A percentile compares a stretch with the other conserved stretches of the same genome.
Conservation (phyloP, 1,139 yeast species). For the Yamadazyma siamensis region DNA sequence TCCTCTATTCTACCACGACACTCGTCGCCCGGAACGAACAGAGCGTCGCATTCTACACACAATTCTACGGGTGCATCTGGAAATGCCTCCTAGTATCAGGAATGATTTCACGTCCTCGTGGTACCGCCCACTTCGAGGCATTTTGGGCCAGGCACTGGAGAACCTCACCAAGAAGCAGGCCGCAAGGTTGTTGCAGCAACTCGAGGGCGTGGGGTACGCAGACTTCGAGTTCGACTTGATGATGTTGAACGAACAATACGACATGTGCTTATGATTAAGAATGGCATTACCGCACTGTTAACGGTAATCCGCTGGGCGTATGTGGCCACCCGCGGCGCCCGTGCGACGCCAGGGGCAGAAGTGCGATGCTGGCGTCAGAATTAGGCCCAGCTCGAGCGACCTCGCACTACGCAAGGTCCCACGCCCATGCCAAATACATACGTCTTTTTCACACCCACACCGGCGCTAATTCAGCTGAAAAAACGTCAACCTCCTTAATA, state of each 20-base stretch:
- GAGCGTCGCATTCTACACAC: constrained; percentile 30
- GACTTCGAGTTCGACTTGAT: constrained; percentile 28
- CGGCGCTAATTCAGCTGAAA: too few species aligned
- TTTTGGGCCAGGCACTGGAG: constrained; percentile 9
- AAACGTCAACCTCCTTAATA: too few species aligned
- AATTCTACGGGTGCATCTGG: constrained; percentile 27
- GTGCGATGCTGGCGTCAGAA: too few species aligned
- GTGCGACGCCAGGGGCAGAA: too few species aligned
- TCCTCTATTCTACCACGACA: constrained; percentile 19
- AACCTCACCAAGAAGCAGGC: constrained; percentile 10
- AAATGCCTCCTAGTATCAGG: constrained; percentile 26
- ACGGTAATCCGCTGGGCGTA: too few species aligned
- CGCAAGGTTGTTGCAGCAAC: constrained; percentile 7
- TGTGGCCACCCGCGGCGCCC: too few species aligned
- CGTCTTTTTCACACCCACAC: too few species aligned
- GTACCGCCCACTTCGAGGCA: constrained; percentile 14
- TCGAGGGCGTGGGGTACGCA: constrained; percentile 12
- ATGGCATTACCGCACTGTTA: too few species aligned
- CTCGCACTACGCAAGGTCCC: too few species aligned
- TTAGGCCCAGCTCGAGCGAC: too few species aligned
- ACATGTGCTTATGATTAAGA: constrained; percentile 29
- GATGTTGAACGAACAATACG: constrained; percentile 32
- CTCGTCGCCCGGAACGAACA: constrained; percentile 14
- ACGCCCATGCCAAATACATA: too few species aligned
- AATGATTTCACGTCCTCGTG: constrained; percentile 29